A percentile compares a stretch with the other conserved stretches of the same genome.
Evolutionary conservation across 106 monocot genomes (phyloP).

Genomic region (Acorus calamus): DNA sequence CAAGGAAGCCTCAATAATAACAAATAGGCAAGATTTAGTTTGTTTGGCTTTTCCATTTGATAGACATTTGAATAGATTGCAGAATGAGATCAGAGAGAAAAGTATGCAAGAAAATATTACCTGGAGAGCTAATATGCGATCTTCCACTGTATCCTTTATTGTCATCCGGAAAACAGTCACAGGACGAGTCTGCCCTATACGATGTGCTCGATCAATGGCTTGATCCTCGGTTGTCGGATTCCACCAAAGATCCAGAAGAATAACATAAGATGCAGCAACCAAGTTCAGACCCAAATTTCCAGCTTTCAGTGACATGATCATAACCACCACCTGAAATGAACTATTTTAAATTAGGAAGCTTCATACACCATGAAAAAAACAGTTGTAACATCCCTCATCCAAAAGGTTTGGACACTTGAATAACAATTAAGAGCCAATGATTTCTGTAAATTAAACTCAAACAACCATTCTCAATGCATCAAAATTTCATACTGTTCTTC

Average conservation of each 20-base stretch:
- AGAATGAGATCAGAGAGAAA: not conserved
- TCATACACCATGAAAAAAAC: too few species aligned
- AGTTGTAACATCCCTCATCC: not conserved
- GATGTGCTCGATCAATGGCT: slow-evolving; percentile 89
- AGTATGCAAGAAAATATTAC: slow-evolving; percentile 26
- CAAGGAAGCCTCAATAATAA: too few species aligned
- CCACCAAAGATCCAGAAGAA: slow-evolving; percentile 99
- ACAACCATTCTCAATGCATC: not conserved
- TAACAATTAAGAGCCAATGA: too few species aligned
- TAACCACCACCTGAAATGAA: slow-evolving; percentile 69
- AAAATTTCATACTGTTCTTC: too few species aligned
- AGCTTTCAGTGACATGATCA: slow-evolving; percentile 97
- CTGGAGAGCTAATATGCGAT: slow-evolving; percentile 91
- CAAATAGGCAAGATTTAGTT: too few species aligned
- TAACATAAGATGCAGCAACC: slow-evolving; percentile 93
- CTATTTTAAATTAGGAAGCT: too few species aligned
- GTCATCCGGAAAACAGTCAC: slow-evolving; percentile 82
- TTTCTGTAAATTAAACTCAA: too few species aligned
- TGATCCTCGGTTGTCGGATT: slow-evolving; percentile 98
- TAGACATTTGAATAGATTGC: too few species aligned
- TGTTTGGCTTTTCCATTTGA: too few species aligned
- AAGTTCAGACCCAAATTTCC: slow-evolving; percentile 95
- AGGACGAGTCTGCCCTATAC: slow-evolving; percentile 87
- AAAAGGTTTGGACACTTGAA: not conserved
- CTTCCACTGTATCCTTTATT: slow-evolving; percentile 83